Evolutionary conservation across 2,329 filamentous ascomycete species (phyloP).

Genomic region (Keithomyces neogunnii): DNA sequence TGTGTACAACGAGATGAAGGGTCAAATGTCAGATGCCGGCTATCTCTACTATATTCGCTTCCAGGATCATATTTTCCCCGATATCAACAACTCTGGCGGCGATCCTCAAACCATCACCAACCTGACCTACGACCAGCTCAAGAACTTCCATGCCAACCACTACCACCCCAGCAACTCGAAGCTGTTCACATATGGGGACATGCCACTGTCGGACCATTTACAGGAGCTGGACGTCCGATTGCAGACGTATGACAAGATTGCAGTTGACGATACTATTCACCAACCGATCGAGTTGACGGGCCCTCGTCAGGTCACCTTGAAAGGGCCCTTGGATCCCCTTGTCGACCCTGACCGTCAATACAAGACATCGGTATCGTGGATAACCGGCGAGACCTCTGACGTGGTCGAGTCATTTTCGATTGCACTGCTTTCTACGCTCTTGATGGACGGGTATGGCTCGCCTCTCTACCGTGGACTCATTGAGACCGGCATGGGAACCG

Average conservation of each 20-base stretch:
- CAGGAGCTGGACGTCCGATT: slow-evolving; percentile 70
- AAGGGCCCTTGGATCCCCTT: slow-evolving; percentile 79
- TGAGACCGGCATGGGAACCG: slow-evolving; percentile 80
- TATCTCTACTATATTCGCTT: slow-evolving; percentile 95
- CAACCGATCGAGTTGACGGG: slow-evolving; percentile 65
- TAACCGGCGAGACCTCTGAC: slow-evolving; percentile 74
- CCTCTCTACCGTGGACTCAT: slow-evolving; percentile 84
- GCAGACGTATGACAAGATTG: slow-evolving; percentile 61
- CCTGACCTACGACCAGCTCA: slow-evolving; percentile 82
- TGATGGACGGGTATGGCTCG: slow-evolving; percentile 93
- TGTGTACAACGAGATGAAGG: slow-evolving; percentile 99
- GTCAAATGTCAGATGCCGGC: slow-evolving; percentile 93
- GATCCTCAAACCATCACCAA: slow-evolving; percentile 96
- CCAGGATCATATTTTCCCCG: slow-evolving; percentile 88
- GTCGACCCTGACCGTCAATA: slow-evolving; percentile 79
- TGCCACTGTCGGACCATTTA: slow-evolving; percentile 76
- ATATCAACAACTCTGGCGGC: slow-evolving; percentile 92
- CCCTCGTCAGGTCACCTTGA: slow-evolving; percentile 60
- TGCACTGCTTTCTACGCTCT: slow-evolving; percentile 69
- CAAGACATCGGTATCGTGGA: slow-evolving; percentile 92
- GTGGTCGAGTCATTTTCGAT: slow-evolving; percentile 84
- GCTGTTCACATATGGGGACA: slow-evolving; percentile 89
- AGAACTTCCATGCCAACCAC: slow-evolving; percentile 80
- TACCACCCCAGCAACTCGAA: slow-evolving; percentile 98
- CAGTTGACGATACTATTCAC: slow-evolving; percentile 65